phyloP scores from a whole-genome alignment of 139 green algal species.

The Chlorella sp. region DNA sequence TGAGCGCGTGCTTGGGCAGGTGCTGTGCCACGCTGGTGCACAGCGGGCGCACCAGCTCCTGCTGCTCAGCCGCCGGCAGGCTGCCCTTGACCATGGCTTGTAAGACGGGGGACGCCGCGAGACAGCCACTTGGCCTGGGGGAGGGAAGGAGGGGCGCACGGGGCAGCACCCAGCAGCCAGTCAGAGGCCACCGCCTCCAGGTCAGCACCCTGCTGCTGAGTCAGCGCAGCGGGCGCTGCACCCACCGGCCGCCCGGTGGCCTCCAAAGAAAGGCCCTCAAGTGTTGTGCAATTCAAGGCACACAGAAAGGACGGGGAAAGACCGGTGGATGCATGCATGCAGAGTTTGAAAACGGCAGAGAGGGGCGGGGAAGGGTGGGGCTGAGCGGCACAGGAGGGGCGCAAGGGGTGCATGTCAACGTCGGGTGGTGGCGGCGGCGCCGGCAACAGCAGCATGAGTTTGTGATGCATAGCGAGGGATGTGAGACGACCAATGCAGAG shows the following conservation, averaged over 20 bases:
- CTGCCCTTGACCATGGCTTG: slow-evolving; percentile 13
- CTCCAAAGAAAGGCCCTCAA: slow-evolving; percentile 79
- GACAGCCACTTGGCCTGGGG: slow-evolving; percentile 64
- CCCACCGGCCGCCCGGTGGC: slow-evolving; percentile 57
- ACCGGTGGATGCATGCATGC: no score
- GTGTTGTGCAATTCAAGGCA: slow-evolving; percentile 39
- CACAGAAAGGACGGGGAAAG: not conserved
- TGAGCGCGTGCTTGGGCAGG: slow-evolving; percentile 71
- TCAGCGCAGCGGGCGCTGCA: slow-evolving; percentile 38
- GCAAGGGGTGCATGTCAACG: no score
- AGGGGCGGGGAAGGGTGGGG: no score
- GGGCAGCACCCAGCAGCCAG: slow-evolving; percentile 66
- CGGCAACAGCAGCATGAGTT: not conserved
- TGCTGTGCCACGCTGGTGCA: slow-evolving; percentile 59
- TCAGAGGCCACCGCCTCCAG: slow-evolving; percentile 66
- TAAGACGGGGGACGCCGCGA: slow-evolving; percentile 58
- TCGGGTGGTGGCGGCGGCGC: no score
- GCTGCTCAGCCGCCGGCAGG: slow-evolving; percentile 57
- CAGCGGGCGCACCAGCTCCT: slow-evolving; percentile 63
- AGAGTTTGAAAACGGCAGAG: no score
- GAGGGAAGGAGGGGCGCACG: slow-evolving; percentile 38
- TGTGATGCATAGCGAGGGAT: no score
- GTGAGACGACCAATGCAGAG: not conserved
- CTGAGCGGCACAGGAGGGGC: no score
- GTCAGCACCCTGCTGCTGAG: slow-evolving; percentile 38